A percentile compares a stretch with the other conserved stretches of the same genome.
Conservation (phyloP, 495 filamentous ascomycete genomes). For the Aspergillus incahuasiensis region DNA sequence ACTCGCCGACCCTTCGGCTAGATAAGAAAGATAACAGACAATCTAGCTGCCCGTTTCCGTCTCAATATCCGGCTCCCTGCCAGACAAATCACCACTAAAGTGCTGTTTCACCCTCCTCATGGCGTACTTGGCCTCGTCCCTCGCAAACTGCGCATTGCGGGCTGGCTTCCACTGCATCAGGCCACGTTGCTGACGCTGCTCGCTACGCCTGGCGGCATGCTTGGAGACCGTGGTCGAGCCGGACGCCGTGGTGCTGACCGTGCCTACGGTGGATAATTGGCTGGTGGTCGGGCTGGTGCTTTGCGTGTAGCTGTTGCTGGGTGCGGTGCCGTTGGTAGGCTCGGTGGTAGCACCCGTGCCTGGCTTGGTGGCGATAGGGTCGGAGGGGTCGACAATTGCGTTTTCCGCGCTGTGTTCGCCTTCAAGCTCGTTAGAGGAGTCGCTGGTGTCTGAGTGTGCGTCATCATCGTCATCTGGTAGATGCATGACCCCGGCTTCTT, state of each 20-base stretch:
- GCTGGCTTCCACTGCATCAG: constrained; percentile 55
- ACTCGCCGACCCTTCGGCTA: no score
- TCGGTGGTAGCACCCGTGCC: neutral
- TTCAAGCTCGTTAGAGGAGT: neutral
- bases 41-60: constrained; percentile 40
- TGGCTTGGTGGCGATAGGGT: neutral
- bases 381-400: neutral
- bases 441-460: neutral
- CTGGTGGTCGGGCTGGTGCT: constrained; percentile 12
- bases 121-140: constrained; percentile 48
- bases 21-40: neutral
- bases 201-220: constrained; percentile 40
- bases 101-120: constrained; percentile 44
- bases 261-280: constrained; percentile 9
- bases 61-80: constrained; percentile 50
- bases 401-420: neutral
- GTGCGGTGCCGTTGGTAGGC: neutral
- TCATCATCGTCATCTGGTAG: neutral
- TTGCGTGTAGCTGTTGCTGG: neutral
- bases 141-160: constrained; percentile 47
- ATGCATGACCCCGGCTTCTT: neutral
- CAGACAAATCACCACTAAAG: constrained; percentile 42
- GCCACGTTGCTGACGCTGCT: constrained; percentile 49
- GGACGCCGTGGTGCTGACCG: neutral
- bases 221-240: constrained; percentile 21